Evolutionary conservation across 306 rosid genomes (phyloP).

Genomic region (Heteromeles arbutifolia): DNA sequence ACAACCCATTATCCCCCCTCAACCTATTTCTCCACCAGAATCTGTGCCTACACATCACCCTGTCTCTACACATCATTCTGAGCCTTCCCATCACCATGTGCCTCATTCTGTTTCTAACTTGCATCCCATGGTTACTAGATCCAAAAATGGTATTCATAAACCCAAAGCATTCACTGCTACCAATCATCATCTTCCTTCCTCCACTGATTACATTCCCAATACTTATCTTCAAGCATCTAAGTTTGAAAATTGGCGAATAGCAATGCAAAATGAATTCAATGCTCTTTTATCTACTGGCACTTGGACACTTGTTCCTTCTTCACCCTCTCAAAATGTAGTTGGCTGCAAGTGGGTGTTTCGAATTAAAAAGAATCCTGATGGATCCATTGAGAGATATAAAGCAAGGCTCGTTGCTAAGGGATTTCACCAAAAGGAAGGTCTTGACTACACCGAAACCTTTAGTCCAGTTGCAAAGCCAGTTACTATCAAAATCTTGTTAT

Average conservation of each 20-base stretch:
- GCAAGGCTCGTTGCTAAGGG: background rate
- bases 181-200: background rate
- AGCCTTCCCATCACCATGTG: no score
- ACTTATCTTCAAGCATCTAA: background rate
- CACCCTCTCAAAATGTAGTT: background rate
- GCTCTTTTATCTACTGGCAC: background rate
- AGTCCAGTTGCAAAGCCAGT: background rate
- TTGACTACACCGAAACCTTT: no score
- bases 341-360: background rate
- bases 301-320: background rate
- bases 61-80: no score
- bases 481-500: background rate
- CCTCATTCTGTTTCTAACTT: rapidly evolving
- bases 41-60: no score
- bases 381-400: background rate
- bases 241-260: background rate
- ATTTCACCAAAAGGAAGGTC: background rate
- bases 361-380: background rate
- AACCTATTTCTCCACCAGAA: no score
- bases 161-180: background rate
- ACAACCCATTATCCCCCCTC: no score
- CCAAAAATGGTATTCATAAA: background rate
- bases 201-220: background rate
- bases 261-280: background rate
- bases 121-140: background rate